These are phyloP conservation scores for Rutidosis leptorrhynchoides DNA, from an alignment of 129 eudicot genomes.

Conservation along the genomic window DNA sequence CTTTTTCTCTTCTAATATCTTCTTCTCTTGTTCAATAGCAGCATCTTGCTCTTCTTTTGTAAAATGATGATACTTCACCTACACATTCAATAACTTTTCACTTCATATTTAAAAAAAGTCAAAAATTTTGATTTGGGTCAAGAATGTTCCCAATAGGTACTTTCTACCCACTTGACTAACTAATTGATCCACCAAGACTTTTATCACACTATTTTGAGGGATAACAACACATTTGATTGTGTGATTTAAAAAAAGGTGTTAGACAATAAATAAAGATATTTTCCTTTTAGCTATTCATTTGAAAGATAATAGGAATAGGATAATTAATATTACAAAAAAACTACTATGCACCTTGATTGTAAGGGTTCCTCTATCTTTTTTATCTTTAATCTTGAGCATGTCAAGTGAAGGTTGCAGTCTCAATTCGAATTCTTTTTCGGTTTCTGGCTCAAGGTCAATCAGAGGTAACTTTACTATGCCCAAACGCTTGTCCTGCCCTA, in stretches of 20 bases:
- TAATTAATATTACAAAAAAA: background rate
- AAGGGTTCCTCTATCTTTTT: constrained; percentile 93
- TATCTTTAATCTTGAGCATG: constrained; percentile 89
- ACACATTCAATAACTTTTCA: background rate
- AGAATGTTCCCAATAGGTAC: background rate
- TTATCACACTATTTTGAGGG: no score
- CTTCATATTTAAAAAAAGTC: background rate
- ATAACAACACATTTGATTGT: no score
- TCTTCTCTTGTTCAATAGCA: constrained; percentile 88
- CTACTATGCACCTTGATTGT: constrained; percentile 57
- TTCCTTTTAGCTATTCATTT: no score
- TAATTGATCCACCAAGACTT: no score
- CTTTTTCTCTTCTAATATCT: constrained; percentile 75
- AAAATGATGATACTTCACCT: constrained; percentile 80
- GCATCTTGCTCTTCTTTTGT: constrained; percentile 84
- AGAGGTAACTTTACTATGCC: constrained; percentile 70
- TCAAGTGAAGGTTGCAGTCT: constrained; percentile 83
- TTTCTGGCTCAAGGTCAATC: constrained; percentile 60
- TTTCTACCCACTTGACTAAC: no score
- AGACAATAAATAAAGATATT: no score
- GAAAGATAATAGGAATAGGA: no score
- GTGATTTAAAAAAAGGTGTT: no score
- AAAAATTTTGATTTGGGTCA: no score
- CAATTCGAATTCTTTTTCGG: constrained; percentile 62
- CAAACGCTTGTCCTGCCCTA: constrained; percentile 89